Evolutionary conservation across 2,329 filamentous ascomycete species (phyloP).

Genomic region (Beauveria brongniartii): DNA sequence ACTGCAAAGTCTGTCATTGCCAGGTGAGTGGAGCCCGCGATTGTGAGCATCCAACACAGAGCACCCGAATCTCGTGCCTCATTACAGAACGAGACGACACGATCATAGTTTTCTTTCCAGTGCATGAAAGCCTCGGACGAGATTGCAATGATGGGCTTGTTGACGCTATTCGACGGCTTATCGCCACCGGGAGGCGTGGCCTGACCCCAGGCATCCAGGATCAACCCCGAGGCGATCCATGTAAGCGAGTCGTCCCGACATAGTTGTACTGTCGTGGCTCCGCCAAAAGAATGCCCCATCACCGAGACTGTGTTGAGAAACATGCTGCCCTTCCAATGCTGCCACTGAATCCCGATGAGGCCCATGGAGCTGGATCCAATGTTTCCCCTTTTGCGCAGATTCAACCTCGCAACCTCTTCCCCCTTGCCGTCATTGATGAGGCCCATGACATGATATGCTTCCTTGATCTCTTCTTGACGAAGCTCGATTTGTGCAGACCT

Average conservation of each 20-base stretch:
- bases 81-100: constrained; percentile 46
- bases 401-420: constrained; percentile 38
- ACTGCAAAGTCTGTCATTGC: constrained; percentile 60
- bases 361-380: constrained; percentile 51
- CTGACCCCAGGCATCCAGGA: constrained; percentile 58
- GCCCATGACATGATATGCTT: constrained; percentile 49
- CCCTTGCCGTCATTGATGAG: constrained; percentile 48
- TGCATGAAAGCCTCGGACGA: constrained; percentile 65
- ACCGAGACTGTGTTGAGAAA: constrained; percentile 49
- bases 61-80: constrained; percentile 42
- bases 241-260: constrained; percentile 44
- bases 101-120: constrained; percentile 56
- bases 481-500: constrained; percentile 51
- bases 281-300: constrained; percentile 60
- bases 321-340: constrained; percentile 47
- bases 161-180: constrained; percentile 34
- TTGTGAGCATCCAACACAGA: constrained; percentile 42
- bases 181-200: constrained; percentile 38
- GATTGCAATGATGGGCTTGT: constrained; percentile 52
- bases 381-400: constrained; percentile 49
- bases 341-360: constrained; percentile 47
- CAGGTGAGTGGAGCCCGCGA: constrained; percentile 55
- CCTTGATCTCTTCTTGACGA: constrained; percentile 55
- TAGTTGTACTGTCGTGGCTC: constrained; percentile 54
- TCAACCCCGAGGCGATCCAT: constrained; percentile 55